phyloP scores from a whole-genome alignment of 2,329 filamentous ascomycete genomes.

The Alternaria postmessia region DNA sequence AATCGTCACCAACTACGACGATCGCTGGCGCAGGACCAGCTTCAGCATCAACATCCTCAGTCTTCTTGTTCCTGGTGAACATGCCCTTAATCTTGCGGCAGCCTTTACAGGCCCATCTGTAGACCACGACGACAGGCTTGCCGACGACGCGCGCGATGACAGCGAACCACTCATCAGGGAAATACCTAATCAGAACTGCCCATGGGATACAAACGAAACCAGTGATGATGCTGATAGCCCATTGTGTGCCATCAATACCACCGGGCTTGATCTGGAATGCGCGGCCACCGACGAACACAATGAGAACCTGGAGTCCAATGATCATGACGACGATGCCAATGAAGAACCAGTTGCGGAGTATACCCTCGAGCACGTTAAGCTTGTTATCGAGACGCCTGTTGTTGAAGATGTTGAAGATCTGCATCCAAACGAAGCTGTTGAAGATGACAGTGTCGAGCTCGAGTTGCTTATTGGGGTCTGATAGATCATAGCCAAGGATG shows the following conservation, averaged over 20 bases:
- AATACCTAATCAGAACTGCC: constrained; percentile 60
- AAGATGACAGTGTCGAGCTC: constrained; percentile 70
- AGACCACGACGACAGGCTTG: constrained; percentile 33
- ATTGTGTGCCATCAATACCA: constrained; percentile 64
- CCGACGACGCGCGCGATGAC: constrained; percentile 30
- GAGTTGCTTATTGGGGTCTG: constrained; percentile 46
- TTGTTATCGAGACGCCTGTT: constrained; percentile 69
- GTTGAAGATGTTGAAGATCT: constrained; percentile 76
- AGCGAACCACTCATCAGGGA: constrained; percentile 57
- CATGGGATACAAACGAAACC: constrained; percentile 63
- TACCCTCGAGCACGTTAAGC: constrained; percentile 68
- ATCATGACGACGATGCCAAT: constrained; percentile 66
- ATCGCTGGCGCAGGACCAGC: constrained; percentile 27
- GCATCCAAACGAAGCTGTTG: constrained; percentile 77
- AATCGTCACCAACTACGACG: constrained; percentile 22
- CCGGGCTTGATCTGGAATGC: constrained; percentile 63
- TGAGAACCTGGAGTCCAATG: constrained; percentile 64
- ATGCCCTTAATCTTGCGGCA: constrained; percentile 21
- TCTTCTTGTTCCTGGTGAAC: constrained; percentile 24
- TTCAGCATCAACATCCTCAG: constrained; percentile 28
- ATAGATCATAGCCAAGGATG: constrained; percentile 63
- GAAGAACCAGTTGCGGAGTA: constrained; percentile 66
- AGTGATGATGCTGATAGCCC: constrained; percentile 63
- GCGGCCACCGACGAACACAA: constrained; percentile 65
- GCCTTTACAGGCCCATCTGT: constrained; percentile 22